Evolutionary conservation across 495 filamentous ascomycete species (phyloP).

Genomic region (Hypoxylon fragiforme): DNA sequence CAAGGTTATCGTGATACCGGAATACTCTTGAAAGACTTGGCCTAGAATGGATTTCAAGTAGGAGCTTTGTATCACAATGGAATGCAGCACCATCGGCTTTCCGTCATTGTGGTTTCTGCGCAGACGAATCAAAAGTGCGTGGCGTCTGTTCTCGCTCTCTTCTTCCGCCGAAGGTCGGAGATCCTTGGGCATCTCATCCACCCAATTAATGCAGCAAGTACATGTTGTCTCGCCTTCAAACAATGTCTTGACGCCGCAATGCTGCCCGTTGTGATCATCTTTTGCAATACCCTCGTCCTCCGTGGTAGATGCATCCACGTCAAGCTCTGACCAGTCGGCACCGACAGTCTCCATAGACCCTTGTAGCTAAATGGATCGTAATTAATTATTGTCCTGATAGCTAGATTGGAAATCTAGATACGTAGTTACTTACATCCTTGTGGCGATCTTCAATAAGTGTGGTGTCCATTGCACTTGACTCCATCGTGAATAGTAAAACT

Average conservation of each 20-base stretch:
- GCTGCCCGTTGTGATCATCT: background rate
- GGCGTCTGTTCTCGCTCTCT: constrained; percentile 12
- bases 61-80: constrained; percentile 66
- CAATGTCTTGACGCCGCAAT: constrained; percentile 29
- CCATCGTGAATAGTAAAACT: too few relatives aligned
- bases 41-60: constrained; percentile 60
- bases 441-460: too few relatives aligned
- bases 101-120: constrained; percentile 15
- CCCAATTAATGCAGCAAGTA: constrained; percentile 40
- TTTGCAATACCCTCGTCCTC: constrained; percentile 3
- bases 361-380: background rate
- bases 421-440: too few relatives aligned
- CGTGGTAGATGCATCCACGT: constrained; percentile 5
- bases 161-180: constrained; percentile 20
- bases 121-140: constrained; percentile 18
- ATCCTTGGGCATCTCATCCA: constrained; percentile 28
- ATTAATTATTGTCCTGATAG: background rate
- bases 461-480: too few relatives aligned
- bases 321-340: constrained; percentile 7
- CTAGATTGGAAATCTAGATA: background rate
- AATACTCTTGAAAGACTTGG: constrained; percentile 62
- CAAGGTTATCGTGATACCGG: constrained; percentile 63
- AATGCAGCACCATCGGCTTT: constrained; percentile 14
- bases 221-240: constrained; percentile 38
- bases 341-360: constrained; percentile 2